Conservation (phyloP, 306 rosid genomes). For the Pyrus betulifolia region DNA sequence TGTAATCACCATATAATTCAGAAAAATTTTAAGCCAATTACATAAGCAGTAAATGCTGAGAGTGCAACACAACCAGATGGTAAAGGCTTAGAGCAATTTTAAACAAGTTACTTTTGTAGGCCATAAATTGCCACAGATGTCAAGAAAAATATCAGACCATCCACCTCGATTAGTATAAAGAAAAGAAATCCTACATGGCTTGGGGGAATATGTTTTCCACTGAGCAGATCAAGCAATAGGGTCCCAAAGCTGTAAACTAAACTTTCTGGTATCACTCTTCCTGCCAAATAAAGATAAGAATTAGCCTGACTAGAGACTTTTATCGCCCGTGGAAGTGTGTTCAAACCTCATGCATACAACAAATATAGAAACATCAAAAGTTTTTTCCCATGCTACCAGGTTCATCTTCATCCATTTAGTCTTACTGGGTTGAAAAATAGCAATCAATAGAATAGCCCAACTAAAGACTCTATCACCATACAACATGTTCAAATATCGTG, state of each 20-base stretch:
- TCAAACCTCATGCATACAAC: neutral
- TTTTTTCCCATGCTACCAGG: neutral
- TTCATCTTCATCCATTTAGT: neutral
- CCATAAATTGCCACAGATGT: neutral
- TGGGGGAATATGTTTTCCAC: constrained; percentile 94
- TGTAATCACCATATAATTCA: neutral
- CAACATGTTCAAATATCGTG: neutral
- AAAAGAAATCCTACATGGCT: constrained; percentile 54
- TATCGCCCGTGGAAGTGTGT: neutral
- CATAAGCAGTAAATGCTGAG: neutral
- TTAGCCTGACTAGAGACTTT: neutral
- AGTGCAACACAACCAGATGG: neutral
- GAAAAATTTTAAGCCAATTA: neutral
- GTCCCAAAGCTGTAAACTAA: constrained; percentile 89
- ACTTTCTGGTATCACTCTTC: constrained; percentile 81
- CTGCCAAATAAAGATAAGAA: constrained; percentile 37
- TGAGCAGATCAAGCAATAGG: constrained; percentile 80
- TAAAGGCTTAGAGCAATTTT: neutral
- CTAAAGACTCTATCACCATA: neutral
- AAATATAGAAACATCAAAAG: neutral
- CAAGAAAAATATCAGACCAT: constrained; percentile 7
- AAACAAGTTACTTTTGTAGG: neutral
- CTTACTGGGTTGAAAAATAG: neutral
- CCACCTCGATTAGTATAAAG: neutral
- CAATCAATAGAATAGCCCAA: neutral